phyloP scores from a whole-genome alignment of 305 asterid species.

The Fraxinus ornus region DNA sequence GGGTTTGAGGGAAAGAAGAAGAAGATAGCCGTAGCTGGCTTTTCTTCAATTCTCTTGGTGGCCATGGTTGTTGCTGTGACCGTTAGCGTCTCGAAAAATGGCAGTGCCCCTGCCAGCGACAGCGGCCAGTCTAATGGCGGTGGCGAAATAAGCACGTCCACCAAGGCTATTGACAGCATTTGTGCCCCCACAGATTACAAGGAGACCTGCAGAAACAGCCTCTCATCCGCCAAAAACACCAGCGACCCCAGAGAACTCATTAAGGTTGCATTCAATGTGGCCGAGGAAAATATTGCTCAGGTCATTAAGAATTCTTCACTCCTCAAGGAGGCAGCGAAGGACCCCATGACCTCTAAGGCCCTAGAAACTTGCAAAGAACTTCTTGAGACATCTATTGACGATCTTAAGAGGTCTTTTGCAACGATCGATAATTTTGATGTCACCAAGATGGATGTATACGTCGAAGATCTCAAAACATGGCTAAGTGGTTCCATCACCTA shows the following conservation, averaged over 20 bases:
- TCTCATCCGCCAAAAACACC: conserved; percentile 27
- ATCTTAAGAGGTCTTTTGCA: conserved; percentile 30
- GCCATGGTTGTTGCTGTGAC: conserved; percentile 40
- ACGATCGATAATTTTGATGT: conserved; percentile 29
- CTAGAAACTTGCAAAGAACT: conserved; percentile 35
- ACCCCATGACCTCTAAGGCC: conserved; percentile 40
- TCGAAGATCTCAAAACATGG: conserved; percentile 57
- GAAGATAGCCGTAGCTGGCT: conserved; percentile 26
- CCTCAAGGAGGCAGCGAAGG: conserved; percentile 35
- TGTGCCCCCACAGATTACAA: conserved; percentile 47
- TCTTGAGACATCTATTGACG: conserved; percentile 38
- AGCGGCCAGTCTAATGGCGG: background rate
- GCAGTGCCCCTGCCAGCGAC: background rate
- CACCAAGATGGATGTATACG: conserved; percentile 22
- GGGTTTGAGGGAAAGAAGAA: conserved; percentile 17
- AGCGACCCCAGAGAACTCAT: conserved; percentile 40
- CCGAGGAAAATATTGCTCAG: conserved; percentile 20
- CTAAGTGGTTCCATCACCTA: conserved; percentile 51
- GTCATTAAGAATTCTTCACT: conserved; percentile 30
- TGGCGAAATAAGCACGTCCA: conserved; percentile 12
- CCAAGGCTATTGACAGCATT: conserved; percentile 36
- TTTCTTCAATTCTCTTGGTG: conserved; percentile 46
- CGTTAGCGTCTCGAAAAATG: conserved; percentile 11
- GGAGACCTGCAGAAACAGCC: conserved; percentile 37
- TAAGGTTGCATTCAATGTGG: conserved; percentile 26